Base-by-base conservation (phyloP, 2,329 filamentous ascomycete genomes). In the Penicillium sp. region DNA sequence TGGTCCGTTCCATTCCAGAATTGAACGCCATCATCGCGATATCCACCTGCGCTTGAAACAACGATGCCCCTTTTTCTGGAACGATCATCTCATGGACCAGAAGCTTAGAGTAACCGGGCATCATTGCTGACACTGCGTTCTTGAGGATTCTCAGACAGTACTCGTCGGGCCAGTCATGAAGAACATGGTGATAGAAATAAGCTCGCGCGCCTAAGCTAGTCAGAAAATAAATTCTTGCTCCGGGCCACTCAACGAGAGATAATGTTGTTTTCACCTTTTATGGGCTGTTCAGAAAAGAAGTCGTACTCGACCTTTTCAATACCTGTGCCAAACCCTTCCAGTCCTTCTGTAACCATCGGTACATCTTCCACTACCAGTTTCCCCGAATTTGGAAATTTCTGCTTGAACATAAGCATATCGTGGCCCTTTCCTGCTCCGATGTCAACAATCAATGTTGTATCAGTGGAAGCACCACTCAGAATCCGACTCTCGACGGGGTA, bases 301-400 rank as follows among this genome's bases (percentile, higher is more conserved):
- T 39, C 36, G 23, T 39, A 23, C 36, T 39, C 18, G 36, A 39
- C 19, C 2, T 3, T 11, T 13, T 39, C 18, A 23, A 39, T 39
- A 23, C 14, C 36, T 39, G 9, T 11, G 23, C 23, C 36, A 3
- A 39, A n/a, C 21, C 10, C 18, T 21, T 21, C 5, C 4, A 39
- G 3, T 16, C 3, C 55, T 40, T 68, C 60, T 47, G 71, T 58
- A 18, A 81, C 75, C 3, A 64, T 55, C 0, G 74, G 67, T 2
- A 78, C 67, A 58, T 83, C 81, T 54, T 83, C 78, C 0, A 82
- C 63, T 1, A 83, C 61, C 1, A 82, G 64, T 9, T 68, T 68
- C 3, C 79, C 79, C 0, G 65, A 63, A 1, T 71, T 49, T 0
- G 75, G 72, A 43, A 74, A 72, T 39, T 71, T 66, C 0, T 62